Base-by-base conservation (phyloP, 2,329 filamentous ascomycete genomes). In the Pseudopyricularia cyperi region DNA sequence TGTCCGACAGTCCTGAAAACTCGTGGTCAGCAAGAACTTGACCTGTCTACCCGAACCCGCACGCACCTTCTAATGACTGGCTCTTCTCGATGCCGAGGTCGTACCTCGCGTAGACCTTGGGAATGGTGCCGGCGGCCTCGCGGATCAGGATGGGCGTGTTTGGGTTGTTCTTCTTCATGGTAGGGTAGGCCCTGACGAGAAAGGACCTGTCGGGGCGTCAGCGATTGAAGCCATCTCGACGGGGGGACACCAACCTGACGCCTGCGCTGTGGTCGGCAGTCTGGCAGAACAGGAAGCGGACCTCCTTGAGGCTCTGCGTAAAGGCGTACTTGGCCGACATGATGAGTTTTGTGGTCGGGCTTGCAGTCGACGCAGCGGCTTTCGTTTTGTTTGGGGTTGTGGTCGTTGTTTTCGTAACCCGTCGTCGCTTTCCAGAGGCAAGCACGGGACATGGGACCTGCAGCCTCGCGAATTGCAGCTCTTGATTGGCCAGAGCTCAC, bases 101-200 rank as follows among this genome's bases (percentile, higher is more conserved):
- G 67, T 94, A 98, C 82, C 93, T 79, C 60, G 91, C 90, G 70
- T 85, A 97, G 57, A 98, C 81, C 68, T 82, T 85, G 57, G 93
- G 91, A 66, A 86, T 74, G 52, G 87, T 88, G 63, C 87, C 89
- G 60, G 80, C 74, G 51, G 91, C 93, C 75, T 97, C 93, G 65
- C 93, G 87, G 64, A 98, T 83, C 75, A 98, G 76, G 70, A 98
- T 97, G 52, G 93, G 93, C 48, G 80, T 90, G 69, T 87, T 75
- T 53, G 93, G 93, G 75, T 98, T 98, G 78, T 91, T 87, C 77
- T 95, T 94, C 82, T 98, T 98, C 91, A 98, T 97, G 55, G 87
- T 93, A 47, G 93, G 93, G 71, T 98, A 98, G 59, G 89, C 83
- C 66, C 88, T 82, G 58, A 84, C 85, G 59, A 98, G 77, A 72